Base-by-base conservation (phyloP, 306 rosid genomes). In the Cucumis sativus region DNA sequence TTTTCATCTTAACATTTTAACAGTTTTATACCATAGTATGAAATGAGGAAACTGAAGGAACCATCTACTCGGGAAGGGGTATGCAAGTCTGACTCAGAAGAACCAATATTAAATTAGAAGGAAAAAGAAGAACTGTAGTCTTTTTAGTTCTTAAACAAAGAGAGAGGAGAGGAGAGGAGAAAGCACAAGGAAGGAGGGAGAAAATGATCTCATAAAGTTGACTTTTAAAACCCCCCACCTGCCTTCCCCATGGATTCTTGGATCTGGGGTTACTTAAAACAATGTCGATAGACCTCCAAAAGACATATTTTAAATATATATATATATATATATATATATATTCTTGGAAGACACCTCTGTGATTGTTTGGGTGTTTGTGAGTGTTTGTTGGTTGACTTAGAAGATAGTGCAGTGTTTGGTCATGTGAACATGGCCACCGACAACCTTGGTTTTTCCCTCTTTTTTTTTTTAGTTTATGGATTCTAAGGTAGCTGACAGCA, bases 221-320 rank as follows among this genome's bases (percentile, higher is more conserved):
- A 75, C 78, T 58, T 75, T 75, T 0, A 30, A 23, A 5, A 7
- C 49, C 55, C 17, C 52, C 54, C 54, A 47, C 54, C 16, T 3
- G 2, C 30, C 30, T 74, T 28, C 63, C 49, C 56, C 55, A 37
- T 37, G 65, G 65, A 35, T 75, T 75, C 78, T 75, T 75, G 78
- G 78, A 75, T 75, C 78, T 75, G 33, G 68, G 68, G 20, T 58
- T 37, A n/a, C 47, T 73, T 54, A 69, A 45, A 52, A 16, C 23
- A 35, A 33, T 33, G 21, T 30, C 67, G 6, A 6, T 6, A 14
- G 67, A 61, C 67, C 67, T 61, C 16, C 2, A 63, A 35, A 18
- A 21, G 43, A 8, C 14, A 1, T 37, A 15, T 67, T 41, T 40
- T 17, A 6, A 4, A 3, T 4, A n/a, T 10, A 33, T 33, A 33